Evolutionary conservation across 2,329 filamentous ascomycete species (phyloP).

Genomic region (Penicillium sp.): DNA sequence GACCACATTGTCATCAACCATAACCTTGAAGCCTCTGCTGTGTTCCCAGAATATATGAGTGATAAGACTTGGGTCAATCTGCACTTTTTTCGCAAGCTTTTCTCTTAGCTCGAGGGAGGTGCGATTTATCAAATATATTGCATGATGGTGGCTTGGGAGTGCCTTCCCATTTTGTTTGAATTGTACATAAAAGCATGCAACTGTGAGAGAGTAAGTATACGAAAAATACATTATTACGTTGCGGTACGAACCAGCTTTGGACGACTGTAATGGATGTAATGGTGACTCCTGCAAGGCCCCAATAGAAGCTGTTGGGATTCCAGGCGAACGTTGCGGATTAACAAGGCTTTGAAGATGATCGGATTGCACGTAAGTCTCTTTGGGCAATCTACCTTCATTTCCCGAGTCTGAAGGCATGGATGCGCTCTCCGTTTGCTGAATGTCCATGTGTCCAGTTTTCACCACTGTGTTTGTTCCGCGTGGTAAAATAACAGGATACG

Average conservation of each 20-base stretch:
- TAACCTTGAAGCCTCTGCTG: conserved; percentile 71
- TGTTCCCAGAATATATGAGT: conserved; percentile 69
- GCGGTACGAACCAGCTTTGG: no score
- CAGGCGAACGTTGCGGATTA: neutral
- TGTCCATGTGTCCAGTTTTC: conserved; percentile 26
- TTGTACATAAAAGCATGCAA: conserved; percentile 82
- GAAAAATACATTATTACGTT: no score
- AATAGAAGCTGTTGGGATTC: neutral
- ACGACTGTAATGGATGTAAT: no score
- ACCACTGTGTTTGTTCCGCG: conserved; percentile 15
- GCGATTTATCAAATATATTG: conserved; percentile 76
- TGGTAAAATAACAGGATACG: conserved; percentile 34
- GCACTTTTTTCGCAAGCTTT: conserved; percentile 73
- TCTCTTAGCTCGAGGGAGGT: conserved; percentile 70
- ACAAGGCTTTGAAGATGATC: conserved; percentile 12
- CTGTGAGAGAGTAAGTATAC: conserved; percentile 41
- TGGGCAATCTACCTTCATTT: conserved; percentile 24
- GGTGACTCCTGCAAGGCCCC: no score
- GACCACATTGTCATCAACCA: conserved; percentile 68
- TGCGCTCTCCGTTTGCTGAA: conserved; percentile 21
- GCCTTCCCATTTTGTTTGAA: conserved; percentile 54
- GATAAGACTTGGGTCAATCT: conserved; percentile 69
- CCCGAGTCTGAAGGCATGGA: conserved; percentile 29
- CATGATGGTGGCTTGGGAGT: conserved; percentile 67
- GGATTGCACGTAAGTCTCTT: conserved; percentile 5